phyloP scores from a whole-genome alignment of 192 early-diverging fungal species.

The Irineochytrium annulatum region DNA sequence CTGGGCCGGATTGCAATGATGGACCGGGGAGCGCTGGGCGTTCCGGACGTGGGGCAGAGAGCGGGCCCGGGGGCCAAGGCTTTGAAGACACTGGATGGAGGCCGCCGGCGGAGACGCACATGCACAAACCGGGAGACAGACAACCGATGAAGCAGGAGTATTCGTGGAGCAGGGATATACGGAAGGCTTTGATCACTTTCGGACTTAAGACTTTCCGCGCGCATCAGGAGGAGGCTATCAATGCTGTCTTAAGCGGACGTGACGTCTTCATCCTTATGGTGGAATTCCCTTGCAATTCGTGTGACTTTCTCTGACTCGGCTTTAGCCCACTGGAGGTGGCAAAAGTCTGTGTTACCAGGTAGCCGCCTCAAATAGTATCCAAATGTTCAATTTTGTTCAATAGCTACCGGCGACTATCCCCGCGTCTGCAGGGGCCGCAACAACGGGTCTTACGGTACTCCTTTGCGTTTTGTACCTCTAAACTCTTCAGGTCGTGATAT shows the following conservation, averaged over 20 bases:
- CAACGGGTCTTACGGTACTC: constrained; percentile 68
- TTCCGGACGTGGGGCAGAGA: too few relatives aligned
- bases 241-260: constrained; percentile 72
- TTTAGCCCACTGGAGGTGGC: constrained; percentile 85
- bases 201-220: constrained; percentile 70
- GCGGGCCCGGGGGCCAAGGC: too few relatives aligned
- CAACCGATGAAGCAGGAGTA: constrained; percentile 19
- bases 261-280: constrained; percentile 95
- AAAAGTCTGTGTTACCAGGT: constrained; percentile 91
- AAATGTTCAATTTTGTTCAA: neutral
- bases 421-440: constrained; percentile 39
- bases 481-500: constrained; percentile 63
- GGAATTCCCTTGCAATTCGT: neutral
- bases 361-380: neutral
- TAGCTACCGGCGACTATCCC: constrained; percentile 76
- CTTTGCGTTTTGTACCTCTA: neutral
- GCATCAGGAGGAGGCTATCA: constrained; percentile 86
- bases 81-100: too few relatives aligned
- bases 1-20: too few relatives aligned
- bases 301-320: neutral
- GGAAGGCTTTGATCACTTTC: constrained; percentile 68
- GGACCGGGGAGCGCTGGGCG: too few relatives aligned
- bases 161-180: constrained; percentile 72
- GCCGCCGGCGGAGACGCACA: too few relatives aligned
- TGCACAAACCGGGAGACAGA: too few relatives aligned